Conservation (phyloP, 2,329 filamentous ascomycete genomes). For the Neobulgaria alba region DNA sequence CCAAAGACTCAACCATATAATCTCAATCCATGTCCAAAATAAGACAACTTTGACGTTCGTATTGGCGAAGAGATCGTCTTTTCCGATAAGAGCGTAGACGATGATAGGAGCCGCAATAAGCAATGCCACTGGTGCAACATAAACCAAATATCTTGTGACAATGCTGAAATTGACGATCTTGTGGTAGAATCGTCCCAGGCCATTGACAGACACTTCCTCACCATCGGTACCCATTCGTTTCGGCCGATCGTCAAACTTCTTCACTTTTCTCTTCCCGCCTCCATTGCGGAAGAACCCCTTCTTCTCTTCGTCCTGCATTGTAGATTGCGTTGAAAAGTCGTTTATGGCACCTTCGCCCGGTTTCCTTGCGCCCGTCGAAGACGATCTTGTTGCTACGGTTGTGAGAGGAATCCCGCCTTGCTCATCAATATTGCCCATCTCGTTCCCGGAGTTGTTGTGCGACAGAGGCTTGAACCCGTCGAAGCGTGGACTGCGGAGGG, state of each 20-base stretch:
- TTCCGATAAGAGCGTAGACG: slow-evolving; percentile 29
- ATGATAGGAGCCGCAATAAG: slow-evolving; percentile 55
- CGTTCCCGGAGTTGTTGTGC: slow-evolving; percentile 6
- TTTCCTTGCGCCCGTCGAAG: slow-evolving; percentile 46
- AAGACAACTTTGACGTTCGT: slow-evolving; percentile 45
- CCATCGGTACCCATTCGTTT: slow-evolving; percentile 38
- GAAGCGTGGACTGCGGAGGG: slow-evolving; percentile 21
- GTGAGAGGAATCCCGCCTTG: slow-evolving; percentile 47
- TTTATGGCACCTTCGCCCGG: slow-evolving; percentile 30
- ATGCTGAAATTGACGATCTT: slow-evolving; percentile 56
- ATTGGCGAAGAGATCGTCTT: slow-evolving; percentile 16
- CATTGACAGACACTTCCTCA: slow-evolving; percentile 50
- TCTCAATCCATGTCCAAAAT: slow-evolving; percentile 61
- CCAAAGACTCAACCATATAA: slow-evolving; percentile 61
- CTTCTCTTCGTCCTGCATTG: slow-evolving; percentile 23
- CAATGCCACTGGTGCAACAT: slow-evolving; percentile 54
- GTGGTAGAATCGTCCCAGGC: slow-evolving; percentile 57
- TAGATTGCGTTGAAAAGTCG: slow-evolving; percentile 10
- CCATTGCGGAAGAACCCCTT: slow-evolving; percentile 16
- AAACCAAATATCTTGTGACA: slow-evolving; percentile 58
- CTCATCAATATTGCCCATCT: slow-evolving; percentile 18
- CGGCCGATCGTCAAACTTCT: slow-evolving; percentile 32
- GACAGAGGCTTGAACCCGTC: slow-evolving; percentile 24
- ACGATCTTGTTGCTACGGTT: slow-evolving; percentile 45
- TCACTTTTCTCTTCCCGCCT: slow-evolving; percentile 39